phyloP scores from a whole-genome alignment of 495 filamentous ascomycete species.

The Xylaria acuta region DNA sequence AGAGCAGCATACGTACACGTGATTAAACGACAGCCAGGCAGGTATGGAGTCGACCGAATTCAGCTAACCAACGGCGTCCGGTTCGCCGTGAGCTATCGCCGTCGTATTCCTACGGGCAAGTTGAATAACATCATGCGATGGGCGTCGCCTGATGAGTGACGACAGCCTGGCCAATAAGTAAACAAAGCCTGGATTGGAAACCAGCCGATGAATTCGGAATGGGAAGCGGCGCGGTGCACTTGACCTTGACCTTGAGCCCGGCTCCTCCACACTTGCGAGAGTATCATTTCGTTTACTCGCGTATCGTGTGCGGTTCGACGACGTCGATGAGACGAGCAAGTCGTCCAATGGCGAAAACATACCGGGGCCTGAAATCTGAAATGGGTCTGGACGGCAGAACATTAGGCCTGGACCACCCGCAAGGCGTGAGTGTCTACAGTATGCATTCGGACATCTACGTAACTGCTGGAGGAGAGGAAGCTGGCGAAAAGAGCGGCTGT shows the following conservation, averaged over 20 bases:
- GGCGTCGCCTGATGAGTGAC: background rate
- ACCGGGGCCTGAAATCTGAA: conserved; percentile 7
- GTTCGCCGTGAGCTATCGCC: background rate
- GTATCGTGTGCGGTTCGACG: background rate
- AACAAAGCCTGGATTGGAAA: background rate
- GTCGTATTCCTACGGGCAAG: background rate
- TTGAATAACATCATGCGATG: conserved; percentile 5
- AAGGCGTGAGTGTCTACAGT: background rate
- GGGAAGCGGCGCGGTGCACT: background rate
- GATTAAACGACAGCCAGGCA: background rate
- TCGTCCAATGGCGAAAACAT: conserved; percentile 15
- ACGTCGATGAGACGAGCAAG: background rate
- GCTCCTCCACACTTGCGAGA: background rate
- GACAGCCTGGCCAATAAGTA: background rate
- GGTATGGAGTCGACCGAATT: background rate
- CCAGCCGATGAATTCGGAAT: background rate
- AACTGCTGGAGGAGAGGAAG: background rate
- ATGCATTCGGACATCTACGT: background rate
- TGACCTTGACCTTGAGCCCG: no score
- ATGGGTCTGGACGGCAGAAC: background rate
- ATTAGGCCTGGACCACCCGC: conserved; percentile 5
- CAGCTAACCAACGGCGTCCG: background rate
- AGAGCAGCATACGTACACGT: background rate
- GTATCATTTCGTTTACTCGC: background rate
- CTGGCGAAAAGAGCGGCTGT: conserved; percentile 18